Base-by-base conservation (phyloP, 2,329 filamentous ascomycete genomes). In the Calcarisporium arbuscula region DNA sequence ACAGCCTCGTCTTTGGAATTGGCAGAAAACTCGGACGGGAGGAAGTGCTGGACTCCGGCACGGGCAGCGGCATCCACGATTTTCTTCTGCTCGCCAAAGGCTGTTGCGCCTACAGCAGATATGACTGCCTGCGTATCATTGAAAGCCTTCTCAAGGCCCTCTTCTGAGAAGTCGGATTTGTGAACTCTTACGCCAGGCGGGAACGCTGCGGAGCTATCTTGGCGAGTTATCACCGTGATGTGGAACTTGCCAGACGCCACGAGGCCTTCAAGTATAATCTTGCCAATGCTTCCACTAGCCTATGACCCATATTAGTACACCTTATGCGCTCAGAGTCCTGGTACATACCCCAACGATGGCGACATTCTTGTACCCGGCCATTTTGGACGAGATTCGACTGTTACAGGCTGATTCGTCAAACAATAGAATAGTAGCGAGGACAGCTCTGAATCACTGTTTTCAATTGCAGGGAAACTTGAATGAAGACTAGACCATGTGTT, bases 41-140 rank as follows among this genome's bases (percentile, higher is more conserved):
- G 54, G 51, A 75, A 72, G 16, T 69, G 61, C 44, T 68, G 62
- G 6, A 77, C 70, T 7, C 71, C 69, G 6, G 71, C 72, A 6
- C 58, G 57, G 17, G 72, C 57, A 16, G 70, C 64, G 2, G 71
- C 72, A 34, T 76, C 67, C 27, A 75, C 65, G 40, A 76, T 51
- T 19, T 58, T 59, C 20, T 58, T 54, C 42, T 77, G 72, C 14
- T 58, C 54, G 38, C 74, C 68, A 5, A 45, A 32, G 10, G 36
- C 38, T 8, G 41, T 27, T 6, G 69, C 48, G 12, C 60, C 63
- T 14, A 74, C 57, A 2, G 65, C 56, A 11, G 63, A 66, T 19
- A 77, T 38, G n/a, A 46, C 31, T 8, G 14, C 40, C 26, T 46
- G 39, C 8, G 44, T 39, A 16, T 34, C 42, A n/a, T 33, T 37